Evolutionary conservation across 1,284 basidiomycete species (phyloP).

Genomic region (Naganishia sp.): DNA sequence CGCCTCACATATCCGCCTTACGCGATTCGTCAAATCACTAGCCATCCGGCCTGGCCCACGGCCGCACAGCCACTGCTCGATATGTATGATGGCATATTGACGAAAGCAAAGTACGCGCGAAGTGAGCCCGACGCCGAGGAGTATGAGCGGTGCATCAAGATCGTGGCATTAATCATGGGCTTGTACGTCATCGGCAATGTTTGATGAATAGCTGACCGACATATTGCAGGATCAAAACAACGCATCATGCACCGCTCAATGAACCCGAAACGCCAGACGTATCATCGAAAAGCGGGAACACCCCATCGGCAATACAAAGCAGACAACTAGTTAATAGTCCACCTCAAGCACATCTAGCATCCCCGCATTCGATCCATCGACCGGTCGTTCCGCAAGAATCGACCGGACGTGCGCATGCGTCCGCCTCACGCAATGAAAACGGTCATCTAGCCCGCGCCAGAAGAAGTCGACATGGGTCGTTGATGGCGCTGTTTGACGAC

Average conservation of each 20-base stretch:
- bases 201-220: neutral
- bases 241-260: neutral
- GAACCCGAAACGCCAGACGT: neutral
- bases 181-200: slow-evolving; percentile 51
- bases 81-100: slow-evolving; percentile 71
- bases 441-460: too few species aligned
- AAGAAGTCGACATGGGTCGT: too few species aligned
- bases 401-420: too few species aligned
- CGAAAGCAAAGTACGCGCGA: slow-evolving; percentile 67
- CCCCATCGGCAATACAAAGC: too few species aligned
- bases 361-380: too few species aligned
- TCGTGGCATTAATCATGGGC: slow-evolving; percentile 65
- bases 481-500: too few species aligned
- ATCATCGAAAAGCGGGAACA: too few species aligned
- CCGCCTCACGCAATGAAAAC: too few species aligned
- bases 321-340: too few species aligned
- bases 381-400: too few species aligned
- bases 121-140: slow-evolving; percentile 69
- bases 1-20: slow-evolving; percentile 65
- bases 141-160: slow-evolving; percentile 66
- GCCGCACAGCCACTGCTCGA: slow-evolving; percentile 48
- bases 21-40: slow-evolving; percentile 64
- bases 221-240: slow-evolving; percentile 9
- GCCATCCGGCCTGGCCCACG: slow-evolving; percentile 72
- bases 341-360: too few species aligned